These are phyloP conservation scores for Pouteria campechiana DNA, from an alignment of 179 eudicot species.

Conservation along the genomic window DNA sequence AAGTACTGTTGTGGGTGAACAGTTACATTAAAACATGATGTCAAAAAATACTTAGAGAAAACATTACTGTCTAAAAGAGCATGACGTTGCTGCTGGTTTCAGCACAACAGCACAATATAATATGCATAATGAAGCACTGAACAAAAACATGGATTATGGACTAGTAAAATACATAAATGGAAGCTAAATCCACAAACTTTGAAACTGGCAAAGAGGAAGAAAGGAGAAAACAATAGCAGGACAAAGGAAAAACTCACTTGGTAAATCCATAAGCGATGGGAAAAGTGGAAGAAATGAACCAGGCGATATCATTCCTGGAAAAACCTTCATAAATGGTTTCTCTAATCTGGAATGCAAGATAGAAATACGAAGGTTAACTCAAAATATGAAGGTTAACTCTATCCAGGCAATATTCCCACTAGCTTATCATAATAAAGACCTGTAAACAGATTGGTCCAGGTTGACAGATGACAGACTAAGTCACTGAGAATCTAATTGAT, in stretches of 20 bases:
- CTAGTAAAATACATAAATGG: too few species aligned
- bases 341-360: constrained; percentile 45
- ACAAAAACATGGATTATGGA: too few species aligned
- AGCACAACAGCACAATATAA: too few species aligned
- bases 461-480: too few species aligned
- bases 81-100: too few species aligned
- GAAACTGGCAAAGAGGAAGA: background rate
- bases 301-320: constrained; percentile 71
- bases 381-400: background rate
- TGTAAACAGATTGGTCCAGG: too few species aligned
- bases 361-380: background rate
- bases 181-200: background rate
- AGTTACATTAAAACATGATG: constrained; percentile 1
- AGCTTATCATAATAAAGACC: too few species aligned
- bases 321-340: constrained; percentile 51
- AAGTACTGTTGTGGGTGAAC: constrained; percentile 40
- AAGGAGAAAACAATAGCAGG: background rate
- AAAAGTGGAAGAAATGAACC: constrained; percentile 90
- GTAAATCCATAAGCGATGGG: constrained; percentile 78
- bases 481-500: too few species aligned
- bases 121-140: too few species aligned
- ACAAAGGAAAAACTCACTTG: constrained; percentile 39
- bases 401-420: too few species aligned
- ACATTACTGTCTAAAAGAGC: too few species aligned
- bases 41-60: background rate